A percentile compares a stretch with the other conserved stretches of the same genome.
phyloP scores from a whole-genome alignment of 768 basidiomycete genomes.

The Lactifluus volemus region DNA sequence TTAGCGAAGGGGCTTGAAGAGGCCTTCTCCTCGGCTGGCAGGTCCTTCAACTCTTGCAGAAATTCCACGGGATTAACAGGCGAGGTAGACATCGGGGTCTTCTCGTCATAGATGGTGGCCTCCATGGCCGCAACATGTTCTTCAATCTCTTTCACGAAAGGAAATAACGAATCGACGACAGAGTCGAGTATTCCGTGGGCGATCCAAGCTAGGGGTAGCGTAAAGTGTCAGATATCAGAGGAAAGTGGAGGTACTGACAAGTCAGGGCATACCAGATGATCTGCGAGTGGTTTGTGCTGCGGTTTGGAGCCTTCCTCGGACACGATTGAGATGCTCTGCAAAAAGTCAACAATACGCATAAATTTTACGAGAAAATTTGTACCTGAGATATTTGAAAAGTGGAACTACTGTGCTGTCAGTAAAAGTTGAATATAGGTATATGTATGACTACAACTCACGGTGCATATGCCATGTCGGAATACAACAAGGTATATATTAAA shows the following conservation, averaged over 20 bases:
- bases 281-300: constrained; percentile 55
- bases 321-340: constrained; percentile 67
- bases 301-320: constrained; percentile 59
- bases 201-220: constrained; percentile 65
- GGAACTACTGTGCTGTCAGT: constrained; percentile 49
- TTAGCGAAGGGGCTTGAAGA: not conserved
- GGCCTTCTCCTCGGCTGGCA: not conserved
- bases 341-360: constrained; percentile 11
- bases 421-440: not conserved
- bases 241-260: not conserved
- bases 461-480: constrained; percentile 80
- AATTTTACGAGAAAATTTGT: not conserved
- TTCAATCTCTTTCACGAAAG: constrained; percentile 74
- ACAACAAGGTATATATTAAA: constrained; percentile 86
- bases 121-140: constrained; percentile 39
- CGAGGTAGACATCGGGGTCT: not conserved
- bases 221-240: not conserved
- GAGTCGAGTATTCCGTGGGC: constrained; percentile 89
- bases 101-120: constrained; percentile 45
- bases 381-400: constrained; percentile 80
- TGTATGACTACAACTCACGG: constrained; percentile 35
- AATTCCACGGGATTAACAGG: not conserved
- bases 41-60: not conserved
- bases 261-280: constrained; percentile 51
- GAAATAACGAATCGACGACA: constrained; percentile 90